Base-by-base conservation (phyloP, 225 moss, liverwort and hornwort genomes). In the Lunularia cruciata region DNA sequence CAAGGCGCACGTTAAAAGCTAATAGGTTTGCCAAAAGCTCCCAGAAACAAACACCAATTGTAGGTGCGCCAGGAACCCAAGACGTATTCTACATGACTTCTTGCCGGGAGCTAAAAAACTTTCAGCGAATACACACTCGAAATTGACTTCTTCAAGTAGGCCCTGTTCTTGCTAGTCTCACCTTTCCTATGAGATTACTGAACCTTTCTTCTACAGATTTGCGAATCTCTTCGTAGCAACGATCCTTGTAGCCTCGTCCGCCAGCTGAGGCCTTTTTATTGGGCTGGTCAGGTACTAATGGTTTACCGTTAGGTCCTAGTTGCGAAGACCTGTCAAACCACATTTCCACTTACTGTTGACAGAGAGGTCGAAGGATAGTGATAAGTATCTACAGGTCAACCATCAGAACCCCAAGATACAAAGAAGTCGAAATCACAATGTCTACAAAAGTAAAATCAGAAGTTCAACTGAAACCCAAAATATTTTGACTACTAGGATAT, bases 191-290 rank as follows among this genome's bases (percentile, higher is more conserved):
- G 47, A 98, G 75, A 63, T 73, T 83, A 23, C 86, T 77, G 60
- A 98, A 98, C 76, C 98, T 88, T 52, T 79, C 77, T 83, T 91
- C 98, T 37, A 98, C 91, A 47, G 93, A 71, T 69, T 93, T 98
- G 65, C 93, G 83, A 70, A 98, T 93, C 79, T 89, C 93, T 73
- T 98, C 93, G 81, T 98, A 93, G 78, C 98, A 98, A 58, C 91
- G 91, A 78, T 98, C 93, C 73, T 98, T 98, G 68, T 93, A 98
- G 35, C 89, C 84, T 75, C 91, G 72, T 59, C 98, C 98, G 82
- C 86, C 86, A 57, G 85, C 57, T 63, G 73, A 42, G 40, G 58
- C 35, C 76, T 76, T 86, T 40, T 86, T 78, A 61, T 73, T 83
- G 47, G 61, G 71, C 72, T 88, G 87, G 49, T 89, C 93, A 63